Evolutionary conservation across 169 alveolate species (phyloP).

Genomic region (Theileria orientalis): DNA sequence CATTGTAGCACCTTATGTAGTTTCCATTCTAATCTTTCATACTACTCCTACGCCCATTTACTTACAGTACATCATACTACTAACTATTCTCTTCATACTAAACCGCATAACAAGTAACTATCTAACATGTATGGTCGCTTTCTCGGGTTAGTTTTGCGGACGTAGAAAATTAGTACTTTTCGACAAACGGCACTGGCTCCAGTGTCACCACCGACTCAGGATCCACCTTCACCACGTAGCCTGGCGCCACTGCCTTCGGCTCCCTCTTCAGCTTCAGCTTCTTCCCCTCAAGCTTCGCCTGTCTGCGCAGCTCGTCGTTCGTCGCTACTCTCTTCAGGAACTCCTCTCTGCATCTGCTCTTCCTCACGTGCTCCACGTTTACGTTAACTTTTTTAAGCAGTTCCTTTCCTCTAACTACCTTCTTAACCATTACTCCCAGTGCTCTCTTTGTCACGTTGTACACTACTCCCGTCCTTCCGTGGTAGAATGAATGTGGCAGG

Average conservation of each 20-base stretch:
- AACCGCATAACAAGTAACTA: too few relatives aligned
- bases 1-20: too few relatives aligned
- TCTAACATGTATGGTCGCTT: too few relatives aligned
- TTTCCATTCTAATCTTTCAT: too few relatives aligned
- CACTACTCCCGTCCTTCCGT: slow-evolving; percentile 98
- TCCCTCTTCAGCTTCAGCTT: slow-evolving; percentile 65
- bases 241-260: slow-evolving; percentile 73
- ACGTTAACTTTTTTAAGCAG: slow-evolving; percentile 95
- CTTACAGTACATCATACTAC: too few relatives aligned
- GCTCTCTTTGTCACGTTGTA: slow-evolving; percentile 95
- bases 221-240: slow-evolving; percentile 73
- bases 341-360: slow-evolving; percentile 94
- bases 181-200: slow-evolving; percentile 77
- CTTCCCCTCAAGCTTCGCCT: slow-evolving; percentile 89
- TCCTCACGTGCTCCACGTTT: slow-evolving; percentile 96
- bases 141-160: too few relatives aligned
- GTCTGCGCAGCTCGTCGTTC: slow-evolving; percentile 87
- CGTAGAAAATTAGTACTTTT: slow-evolving; percentile 63
- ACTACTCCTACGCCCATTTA: too few relatives aligned
- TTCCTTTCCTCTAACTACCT: slow-evolving; percentile 95
- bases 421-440: slow-evolving; percentile 95
- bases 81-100: too few relatives aligned
- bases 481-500: slow-evolving; percentile 97
- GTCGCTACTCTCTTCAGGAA: slow-evolving; percentile 91
- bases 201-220: slow-evolving; percentile 70